Base-by-base conservation (phyloP, 352 stramenopile genomes). In the Globisporangium iwayamae region DNA sequence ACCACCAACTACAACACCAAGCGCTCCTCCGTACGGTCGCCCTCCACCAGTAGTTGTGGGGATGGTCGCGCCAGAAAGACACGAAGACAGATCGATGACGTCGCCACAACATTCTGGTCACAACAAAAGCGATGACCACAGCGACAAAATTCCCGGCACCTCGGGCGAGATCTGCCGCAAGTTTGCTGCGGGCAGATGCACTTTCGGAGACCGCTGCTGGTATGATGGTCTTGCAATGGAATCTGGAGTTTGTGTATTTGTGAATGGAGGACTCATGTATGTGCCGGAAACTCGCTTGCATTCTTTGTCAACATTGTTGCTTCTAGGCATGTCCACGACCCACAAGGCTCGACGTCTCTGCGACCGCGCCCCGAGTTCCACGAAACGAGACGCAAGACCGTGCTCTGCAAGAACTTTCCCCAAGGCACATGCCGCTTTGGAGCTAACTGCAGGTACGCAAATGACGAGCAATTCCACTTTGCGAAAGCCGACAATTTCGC, bases 171-270 rank as follows among this genome's bases (percentile, higher is more conserved):
- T 95, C 8, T 95, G 86, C 58, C 85, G 83, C 62, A 90, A 93
- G 36, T 95, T 89, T 63, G 41, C 89, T 52, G 63, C 68, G 11
- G 83, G 81, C 30, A 72, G 74, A 39, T 95, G 86, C 73, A 84
- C 73, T 3, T 93, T 88, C 78, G 86, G 86, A 32, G 86, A 91
- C 57, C 79, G 76, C 71, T 94, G 86, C 79, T 87, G 82, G 82
- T 94, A 94, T 66, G 84, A 64, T 61, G 43, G 36, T 60, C 18
- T 28, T 32, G 36, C 20, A 56, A 66, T 51, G 62, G 36, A 48
- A 43, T 39, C 30, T 53, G 61, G 59, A 67, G 56, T 46, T 63
- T 62, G 46, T 54, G 39, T 48, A 61, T 67, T 60, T 52, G 30
- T 14, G 36, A 56, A 47, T 60, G 36, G 30, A 28, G 36, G 55